Evolutionary conservation across 2,329 filamentous ascomycete species (phyloP).

Genomic region (Dichotomopilus funicola): DNA sequence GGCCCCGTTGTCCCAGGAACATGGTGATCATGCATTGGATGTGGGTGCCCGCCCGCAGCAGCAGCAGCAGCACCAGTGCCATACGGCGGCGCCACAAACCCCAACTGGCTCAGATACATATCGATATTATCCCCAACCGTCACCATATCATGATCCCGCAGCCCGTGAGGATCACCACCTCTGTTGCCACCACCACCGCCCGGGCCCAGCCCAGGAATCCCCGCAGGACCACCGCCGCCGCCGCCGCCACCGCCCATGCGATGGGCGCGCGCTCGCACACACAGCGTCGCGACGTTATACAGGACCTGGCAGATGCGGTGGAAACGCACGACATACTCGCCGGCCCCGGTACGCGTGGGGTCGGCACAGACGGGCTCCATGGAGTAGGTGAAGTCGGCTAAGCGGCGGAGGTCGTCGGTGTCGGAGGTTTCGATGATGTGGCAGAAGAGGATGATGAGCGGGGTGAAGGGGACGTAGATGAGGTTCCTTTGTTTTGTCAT

Average conservation of each 20-base stretch:
- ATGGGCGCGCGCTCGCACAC: slow-evolving; percentile 51
- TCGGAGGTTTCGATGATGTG: slow-evolving; percentile 50
- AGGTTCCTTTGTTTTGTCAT: slow-evolving; percentile 37
- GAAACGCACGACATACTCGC: slow-evolving; percentile 51
- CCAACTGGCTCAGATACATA: slow-evolving; percentile 57
- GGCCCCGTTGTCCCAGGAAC: no score
- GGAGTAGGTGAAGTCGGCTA: slow-evolving; percentile 51
- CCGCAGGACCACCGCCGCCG: no score
- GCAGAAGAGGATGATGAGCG: slow-evolving; percentile 55
- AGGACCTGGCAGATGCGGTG: slow-evolving; percentile 58
- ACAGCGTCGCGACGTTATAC: slow-evolving; percentile 53
- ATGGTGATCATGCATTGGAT: no score
- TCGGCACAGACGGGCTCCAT: slow-evolving; percentile 44
- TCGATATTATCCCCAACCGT: slow-evolving; percentile 56
- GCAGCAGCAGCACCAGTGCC: not conserved
- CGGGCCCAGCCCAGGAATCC: no score
- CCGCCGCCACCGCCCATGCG: slow-evolving; percentile 23
- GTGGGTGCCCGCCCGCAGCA: slow-evolving; percentile 13
- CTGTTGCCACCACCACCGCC: no score
- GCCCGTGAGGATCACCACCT: slow-evolving; percentile 26
- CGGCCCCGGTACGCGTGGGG: slow-evolving; percentile 29
- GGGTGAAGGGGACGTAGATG: slow-evolving; percentile 51
- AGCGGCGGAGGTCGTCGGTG: slow-evolving; percentile 45
- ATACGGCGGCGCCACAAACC: slow-evolving; percentile 47
- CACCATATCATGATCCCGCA: slow-evolving; percentile 39